Conservation (phyloP, 2,329 filamentous ascomycete genomes). For the Fusarium sororula region DNA sequence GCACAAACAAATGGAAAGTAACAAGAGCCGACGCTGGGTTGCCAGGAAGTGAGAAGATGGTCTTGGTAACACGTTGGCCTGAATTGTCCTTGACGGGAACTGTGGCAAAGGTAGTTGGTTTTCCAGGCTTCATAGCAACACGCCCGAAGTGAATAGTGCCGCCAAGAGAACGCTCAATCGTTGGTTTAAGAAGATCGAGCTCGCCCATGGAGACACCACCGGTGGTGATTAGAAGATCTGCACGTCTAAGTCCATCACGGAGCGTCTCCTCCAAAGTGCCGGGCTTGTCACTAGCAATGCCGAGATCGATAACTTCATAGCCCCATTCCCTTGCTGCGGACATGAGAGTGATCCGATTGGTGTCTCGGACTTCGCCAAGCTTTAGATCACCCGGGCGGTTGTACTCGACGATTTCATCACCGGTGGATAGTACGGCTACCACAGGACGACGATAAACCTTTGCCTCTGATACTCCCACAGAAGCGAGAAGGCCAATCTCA, state of each 20-base stretch:
- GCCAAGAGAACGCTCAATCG: constrained; percentile 87
- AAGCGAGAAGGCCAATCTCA: constrained; percentile 88
- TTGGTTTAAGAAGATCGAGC: constrained; percentile 94
- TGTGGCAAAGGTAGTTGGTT: constrained; percentile 96
- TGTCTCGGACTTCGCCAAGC: constrained; percentile 90
- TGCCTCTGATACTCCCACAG: constrained; percentile 79
- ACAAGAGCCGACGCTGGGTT: constrained; percentile 95
- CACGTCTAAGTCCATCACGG: constrained; percentile 75
- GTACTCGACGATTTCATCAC: constrained; percentile 90
- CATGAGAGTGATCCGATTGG: constrained; percentile 88
- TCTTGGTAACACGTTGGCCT: constrained; percentile 68
- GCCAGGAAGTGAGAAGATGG: constrained; percentile 89
- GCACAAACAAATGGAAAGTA: constrained; percentile 91
- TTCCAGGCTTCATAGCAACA: constrained; percentile 97
- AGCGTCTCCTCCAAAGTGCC: constrained; percentile 80
- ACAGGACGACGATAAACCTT: constrained; percentile 78
- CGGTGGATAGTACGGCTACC: constrained; percentile 89
- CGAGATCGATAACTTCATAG: constrained; percentile 83
- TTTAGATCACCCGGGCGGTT: constrained; percentile 68
- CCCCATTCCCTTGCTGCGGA: constrained; percentile 78
- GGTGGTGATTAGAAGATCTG: constrained; percentile 88
- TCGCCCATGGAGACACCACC: constrained; percentile 99
- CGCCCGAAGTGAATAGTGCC: constrained; percentile 96
- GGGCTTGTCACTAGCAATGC: constrained; percentile 80
- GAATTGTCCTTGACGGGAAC: constrained; percentile 72